Evolutionary conservation across 805 yeast species (phyloP), one percentile per base, ranked within the genome.

Genomic region (Saccharomycopsis guyanensis): DNA sequence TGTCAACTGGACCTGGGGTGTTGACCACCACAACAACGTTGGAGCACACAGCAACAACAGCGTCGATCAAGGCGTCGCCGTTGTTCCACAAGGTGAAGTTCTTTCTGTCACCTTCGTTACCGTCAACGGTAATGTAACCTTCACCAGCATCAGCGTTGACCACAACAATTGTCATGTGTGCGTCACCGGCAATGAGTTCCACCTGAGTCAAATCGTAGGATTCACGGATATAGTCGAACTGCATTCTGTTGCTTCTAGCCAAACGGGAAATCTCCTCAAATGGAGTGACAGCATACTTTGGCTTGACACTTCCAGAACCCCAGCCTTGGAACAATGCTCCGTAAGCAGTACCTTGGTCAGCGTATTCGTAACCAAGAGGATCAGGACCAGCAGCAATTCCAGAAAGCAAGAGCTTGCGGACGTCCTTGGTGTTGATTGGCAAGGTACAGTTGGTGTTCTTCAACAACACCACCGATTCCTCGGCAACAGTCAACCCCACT

Each of bases 281-380:
- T 0, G 84, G 83, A 1, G 82, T 71, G 12, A 75, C 66, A 3
- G 75, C 73, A 56, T 65, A 74, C 2, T 82, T 79, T 35, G 74
- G 70, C 51, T 68, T 71, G n/a, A 71, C 80, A 13, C 78, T 66
- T 1, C 82, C 78, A 4, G 84, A 77, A 0, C 84, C 85, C 80
- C 83, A 76, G n/a, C 84, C 84, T 23, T 73, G 66, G 23, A 76
- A 72, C 40, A 78, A 56, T 2, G 75, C 71, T 2, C 84, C 85
- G 47, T 71, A 67, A 12, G 65, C 65, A 50, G 75, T 69, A 37
- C 66, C 66, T 55, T 72, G 76, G 55, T 76, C 82, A 46, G 65
- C 69, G 46, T 76, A 71, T 52, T 70, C 73, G 51, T 72, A 68
- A 0, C 82, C 83, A 36, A 64, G 59, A 0, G 76, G 69, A 51